These are phyloP conservation scores for Irineochytrium annulatum DNA, from an alignment of 192 early-diverging fungal species.

Conservation along the genomic window DNA sequence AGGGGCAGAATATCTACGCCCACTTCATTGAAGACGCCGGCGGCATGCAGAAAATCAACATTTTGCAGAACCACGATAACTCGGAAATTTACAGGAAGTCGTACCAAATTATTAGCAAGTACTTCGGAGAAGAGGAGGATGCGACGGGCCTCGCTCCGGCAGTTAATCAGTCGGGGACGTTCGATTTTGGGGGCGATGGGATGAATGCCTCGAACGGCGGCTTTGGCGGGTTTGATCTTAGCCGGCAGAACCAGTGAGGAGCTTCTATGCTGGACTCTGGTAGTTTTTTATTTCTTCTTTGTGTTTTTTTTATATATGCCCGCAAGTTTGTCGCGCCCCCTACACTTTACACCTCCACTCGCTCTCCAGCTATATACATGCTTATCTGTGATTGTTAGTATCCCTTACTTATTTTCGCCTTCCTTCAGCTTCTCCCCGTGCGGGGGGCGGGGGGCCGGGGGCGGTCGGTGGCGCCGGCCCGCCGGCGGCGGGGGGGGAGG, in stretches of 20 bases:
- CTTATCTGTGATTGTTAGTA: too few species aligned
- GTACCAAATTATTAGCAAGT: constrained; percentile 92
- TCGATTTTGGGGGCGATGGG: constrained; percentile 58
- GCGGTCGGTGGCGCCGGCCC: too few species aligned
- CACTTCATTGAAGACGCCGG: constrained; percentile 87
- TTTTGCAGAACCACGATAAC: constrained; percentile 92
- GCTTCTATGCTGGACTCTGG: constrained; percentile 16
- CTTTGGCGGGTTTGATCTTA: too few species aligned
- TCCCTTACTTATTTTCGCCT: too few species aligned
- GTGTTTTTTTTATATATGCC: neutral
- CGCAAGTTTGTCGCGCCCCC: neutral
- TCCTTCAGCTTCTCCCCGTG: too few species aligned
- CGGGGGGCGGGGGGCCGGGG: too few species aligned
- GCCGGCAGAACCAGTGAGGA: constrained; percentile 11
- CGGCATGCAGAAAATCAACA: constrained; percentile 94
- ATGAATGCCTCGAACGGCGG: too few species aligned
- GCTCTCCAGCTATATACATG: too few species aligned
- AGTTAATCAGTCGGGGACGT: constrained; percentile 72
- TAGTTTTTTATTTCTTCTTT: neutral
- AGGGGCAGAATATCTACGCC: constrained; percentile 80
- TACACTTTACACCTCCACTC: too few species aligned
- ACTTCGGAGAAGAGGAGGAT: constrained; percentile 85
- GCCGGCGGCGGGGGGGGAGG: too few species aligned
- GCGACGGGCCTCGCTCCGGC: constrained; percentile 54
- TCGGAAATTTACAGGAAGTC: constrained; percentile 96